Evolutionary conservation across 2,329 filamentous ascomycete species (phyloP), one percentile per base, ranked within the genome.

Genomic region (Cladosporium sp.): DNA sequence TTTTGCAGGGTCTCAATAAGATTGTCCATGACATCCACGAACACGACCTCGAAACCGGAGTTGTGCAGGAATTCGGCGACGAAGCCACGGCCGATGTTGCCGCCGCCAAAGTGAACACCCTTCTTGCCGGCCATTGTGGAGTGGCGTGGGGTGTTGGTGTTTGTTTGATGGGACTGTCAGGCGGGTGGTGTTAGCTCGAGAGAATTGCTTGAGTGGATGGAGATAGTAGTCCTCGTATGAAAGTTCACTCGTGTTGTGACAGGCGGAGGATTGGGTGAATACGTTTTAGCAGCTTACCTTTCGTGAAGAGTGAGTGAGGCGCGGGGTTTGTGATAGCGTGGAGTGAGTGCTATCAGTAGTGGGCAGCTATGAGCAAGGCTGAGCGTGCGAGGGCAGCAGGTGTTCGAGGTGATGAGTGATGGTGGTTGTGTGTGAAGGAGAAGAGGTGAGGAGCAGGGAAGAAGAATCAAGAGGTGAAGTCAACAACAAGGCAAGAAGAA

Each of bases 31-130:
- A 99, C 93, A 84, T 99, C 95, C 73, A 96, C 90, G 76, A 99
- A 98, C 82, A 98, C 85, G 74, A 99, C 94, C 76, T 97, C 92
- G 78, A 93, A 99, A 77, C 92, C 93, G 14, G 93, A 95, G 79
- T 96, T 90, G 84, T 97, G 92, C 48, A 98, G 87, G 82, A 97
- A 95, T 81, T 92, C 92, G 74, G 90, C 92, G 64, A 95, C 91
- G 72, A 95, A 95, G 79, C 92, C 81, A 77, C 82, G 81, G 72
- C 82, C 82, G 69, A 84, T 84, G 79, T 83, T 83, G 70, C 82
- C 82, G 68, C 82, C 82, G 69, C 82, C 82, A 70, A 84, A 84
- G 76, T 84, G 82, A 61, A 84, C 78, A 67, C 81, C 81, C 75
- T 83, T 84, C 78, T 81, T 81, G 39, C 77, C 76, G 72, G 70